Conservation (phyloP, 1,139 yeast species). For the Lodderomyces metapsilosis region DNA sequence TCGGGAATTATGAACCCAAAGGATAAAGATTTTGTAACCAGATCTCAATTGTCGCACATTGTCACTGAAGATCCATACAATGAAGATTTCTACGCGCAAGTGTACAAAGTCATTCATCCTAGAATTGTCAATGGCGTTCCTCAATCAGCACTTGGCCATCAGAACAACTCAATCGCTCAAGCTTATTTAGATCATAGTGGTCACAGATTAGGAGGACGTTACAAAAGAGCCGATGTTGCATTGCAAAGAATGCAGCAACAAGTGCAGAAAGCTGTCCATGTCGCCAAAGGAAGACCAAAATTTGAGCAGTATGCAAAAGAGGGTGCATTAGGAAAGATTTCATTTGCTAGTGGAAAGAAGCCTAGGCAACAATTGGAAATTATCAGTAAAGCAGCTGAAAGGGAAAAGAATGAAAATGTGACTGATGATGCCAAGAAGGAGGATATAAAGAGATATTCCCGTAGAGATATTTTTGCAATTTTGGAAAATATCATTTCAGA, state of each 20-base stretch:
- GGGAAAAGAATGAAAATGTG: slow-evolving; percentile 35
- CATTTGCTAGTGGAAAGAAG: slow-evolving; percentile 77
- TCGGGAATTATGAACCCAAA: slow-evolving; percentile 96
- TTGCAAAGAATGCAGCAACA: slow-evolving; percentile 98
- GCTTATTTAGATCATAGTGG: slow-evolving; percentile 95
- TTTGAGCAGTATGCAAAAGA: slow-evolving; percentile 70
- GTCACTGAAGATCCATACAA: slow-evolving; percentile 97
- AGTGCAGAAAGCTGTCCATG: slow-evolving; percentile 94
- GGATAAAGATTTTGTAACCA: slow-evolving; percentile 92
- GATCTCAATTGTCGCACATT: slow-evolving; percentile 92
- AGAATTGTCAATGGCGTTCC: slow-evolving; percentile 47
- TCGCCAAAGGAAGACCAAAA: slow-evolving; percentile 88
- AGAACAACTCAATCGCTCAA: slow-evolving; percentile 74
- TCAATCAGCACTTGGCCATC: slow-evolving; percentile 27
- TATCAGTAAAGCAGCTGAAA: slow-evolving; percentile 53
- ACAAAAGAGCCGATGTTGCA: slow-evolving; percentile 90
- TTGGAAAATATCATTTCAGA: slow-evolving; percentile 80
- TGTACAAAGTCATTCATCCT: slow-evolving; percentile 78
- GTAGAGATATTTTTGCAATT: slow-evolving; percentile 48
- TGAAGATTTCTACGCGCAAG: slow-evolving; percentile 96
- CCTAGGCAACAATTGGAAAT: slow-evolving; percentile 88
- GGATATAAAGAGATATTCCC: slow-evolving; percentile 34
- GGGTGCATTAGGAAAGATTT: slow-evolving; percentile 89
- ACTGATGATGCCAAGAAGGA: slow-evolving; percentile 14
- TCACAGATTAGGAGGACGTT: slow-evolving; percentile 84